Base-by-base conservation (phyloP, 2,329 filamentous ascomycete genomes). In the Scleromitrula shiraiana region DNA sequence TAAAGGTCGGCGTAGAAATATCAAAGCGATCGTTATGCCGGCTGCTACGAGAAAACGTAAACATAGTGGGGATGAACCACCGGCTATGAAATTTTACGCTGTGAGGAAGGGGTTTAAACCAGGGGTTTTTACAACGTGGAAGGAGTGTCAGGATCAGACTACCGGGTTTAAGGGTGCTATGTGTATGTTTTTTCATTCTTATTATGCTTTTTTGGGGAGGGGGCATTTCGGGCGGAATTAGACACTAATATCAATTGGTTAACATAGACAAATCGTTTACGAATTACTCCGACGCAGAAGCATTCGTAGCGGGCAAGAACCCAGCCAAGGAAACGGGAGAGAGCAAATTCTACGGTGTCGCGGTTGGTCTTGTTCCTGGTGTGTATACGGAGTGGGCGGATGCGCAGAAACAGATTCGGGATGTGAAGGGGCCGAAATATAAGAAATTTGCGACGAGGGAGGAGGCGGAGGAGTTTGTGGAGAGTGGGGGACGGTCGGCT, bases 251-350 rank as follows among this genome's bases (percentile, higher is more conserved):
- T n/a, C 2, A 2, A 2, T n/a, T 26, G 19, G 17, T 33, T 52
- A 4, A n/a, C n/a, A n/a, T 30, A 93, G 88, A 85, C 71, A 91
- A 93, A 69, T 88, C 85, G 1, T 96, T 95, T 62, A 68, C 74
- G 8, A 80, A 76, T 0, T 70, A 75, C 50, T 76, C 82, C 53
- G 88, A 95, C 51, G 91, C 91, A n/a, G 77, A 85, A 59, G 80
- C 78, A 2, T 96, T 87, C 62, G 73, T 88, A 22, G 78, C 75
- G 1, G 85, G 86, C 39, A 75, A 74, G 61, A 57, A 33, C 55
- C 69, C 33, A 58, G 68, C 40, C 64, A 55, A 52, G 22, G 27
- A 41, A 8, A 45, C 30, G 2, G 20, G 46, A 9, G 49, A 36
- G 68, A 72, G 38, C 61, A 69, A 41, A 71, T 83, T 74, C 64